Conservation (phyloP, 768 basidiomycete species). For the Clathrus columnatus region DNA sequence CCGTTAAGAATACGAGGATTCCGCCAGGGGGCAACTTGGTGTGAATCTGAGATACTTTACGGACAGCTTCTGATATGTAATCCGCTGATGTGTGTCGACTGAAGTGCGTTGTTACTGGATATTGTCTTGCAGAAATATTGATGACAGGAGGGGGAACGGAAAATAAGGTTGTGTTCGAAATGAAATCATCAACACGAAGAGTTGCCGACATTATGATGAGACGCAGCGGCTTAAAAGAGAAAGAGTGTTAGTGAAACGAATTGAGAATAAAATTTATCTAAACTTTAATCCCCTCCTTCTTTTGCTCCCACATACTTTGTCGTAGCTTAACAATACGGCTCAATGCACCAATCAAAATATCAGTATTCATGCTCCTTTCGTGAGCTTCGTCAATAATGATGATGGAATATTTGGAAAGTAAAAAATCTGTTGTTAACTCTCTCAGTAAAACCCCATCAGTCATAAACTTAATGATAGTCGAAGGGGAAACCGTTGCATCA, state of each 20-base stretch:
- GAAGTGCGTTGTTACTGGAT: conserved; percentile 94
- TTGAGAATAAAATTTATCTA: not conserved
- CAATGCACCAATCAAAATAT: conserved; percentile 94
- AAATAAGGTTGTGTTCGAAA: conserved; percentile 78
- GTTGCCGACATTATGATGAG: conserved; percentile 99
- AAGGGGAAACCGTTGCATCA: conserved; percentile 83
- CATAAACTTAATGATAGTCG: conserved; percentile 98
- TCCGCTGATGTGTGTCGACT: conserved; percentile 76
- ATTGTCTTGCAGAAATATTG: conserved; percentile 80
- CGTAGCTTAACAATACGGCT: conserved; percentile 86
- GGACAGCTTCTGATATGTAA: conserved; percentile 85
- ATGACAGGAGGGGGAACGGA: conserved; percentile 81
- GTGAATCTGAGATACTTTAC: conserved; percentile 89
- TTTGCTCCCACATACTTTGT: conserved; percentile 81
- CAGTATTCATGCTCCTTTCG: conserved; percentile 96
- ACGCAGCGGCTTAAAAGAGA: conserved; percentile 59
- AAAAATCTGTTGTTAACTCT: conserved; percentile 85
- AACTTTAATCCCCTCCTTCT: conserved; percentile 65
- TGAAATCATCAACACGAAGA: conserved; percentile 86
- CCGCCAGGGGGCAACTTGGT: conserved; percentile 87
- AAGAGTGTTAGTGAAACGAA: conserved; percentile 7
- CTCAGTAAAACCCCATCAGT: conserved; percentile 95
- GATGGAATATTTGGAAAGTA: conserved; percentile 90
- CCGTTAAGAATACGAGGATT: conserved; percentile 88
- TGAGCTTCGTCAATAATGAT: conserved; percentile 98